A percentile compares a stretch with the other conserved stretches of the same genome.
Evolutionary conservation across 139 green algal genomes (phyloP).

Genomic region (Chlorella sorokiniana): DNA sequence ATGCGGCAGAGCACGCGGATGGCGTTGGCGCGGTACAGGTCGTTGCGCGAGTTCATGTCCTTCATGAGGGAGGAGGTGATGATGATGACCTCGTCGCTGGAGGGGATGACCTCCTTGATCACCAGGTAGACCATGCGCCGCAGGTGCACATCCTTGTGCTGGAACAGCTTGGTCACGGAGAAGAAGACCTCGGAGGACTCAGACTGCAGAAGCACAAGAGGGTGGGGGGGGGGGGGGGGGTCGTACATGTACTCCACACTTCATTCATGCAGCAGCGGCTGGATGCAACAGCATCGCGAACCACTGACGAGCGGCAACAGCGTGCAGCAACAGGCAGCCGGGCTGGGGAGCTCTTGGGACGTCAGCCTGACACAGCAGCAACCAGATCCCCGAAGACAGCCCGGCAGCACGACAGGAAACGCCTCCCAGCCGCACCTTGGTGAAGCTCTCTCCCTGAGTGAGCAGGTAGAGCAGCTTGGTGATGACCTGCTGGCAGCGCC

Average conservation of each 20-base stretch:
- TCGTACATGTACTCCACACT: background rate
- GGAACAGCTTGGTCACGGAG: conserved; percentile 97
- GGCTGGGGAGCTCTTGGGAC: background rate
- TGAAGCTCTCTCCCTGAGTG: conserved; percentile 97
- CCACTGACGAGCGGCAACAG: background rate
- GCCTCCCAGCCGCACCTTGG: conserved; percentile 85
- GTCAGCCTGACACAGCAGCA: too few species aligned
- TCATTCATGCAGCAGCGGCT: background rate
- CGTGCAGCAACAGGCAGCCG: background rate
- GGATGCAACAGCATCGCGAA: background rate
- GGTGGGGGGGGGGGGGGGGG: background rate
- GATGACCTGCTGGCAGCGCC: conserved; percentile 97
- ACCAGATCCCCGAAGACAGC: too few species aligned
- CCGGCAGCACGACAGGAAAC: too few species aligned
- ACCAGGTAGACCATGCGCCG: conserved; percentile 98
- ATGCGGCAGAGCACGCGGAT: conserved; percentile 98
- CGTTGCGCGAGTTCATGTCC: conserved; percentile 97
- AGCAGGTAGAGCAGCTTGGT: conserved; percentile 99
- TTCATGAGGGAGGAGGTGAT: conserved; percentile 99
- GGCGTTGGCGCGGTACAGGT: conserved; percentile 96
- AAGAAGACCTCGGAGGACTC: conserved; percentile 99
- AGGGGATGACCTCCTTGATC: conserved; percentile 98
- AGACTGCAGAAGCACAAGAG: conserved; percentile 66
- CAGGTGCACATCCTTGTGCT: conserved; percentile 94
- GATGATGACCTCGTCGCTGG: conserved; percentile 97